A percentile compares a stretch with the other conserved stretches of the same genome.
Evolutionary conservation across 2,329 filamentous ascomycete genomes (phyloP).

Genomic region (Tolypocladium nubicola): DNA sequence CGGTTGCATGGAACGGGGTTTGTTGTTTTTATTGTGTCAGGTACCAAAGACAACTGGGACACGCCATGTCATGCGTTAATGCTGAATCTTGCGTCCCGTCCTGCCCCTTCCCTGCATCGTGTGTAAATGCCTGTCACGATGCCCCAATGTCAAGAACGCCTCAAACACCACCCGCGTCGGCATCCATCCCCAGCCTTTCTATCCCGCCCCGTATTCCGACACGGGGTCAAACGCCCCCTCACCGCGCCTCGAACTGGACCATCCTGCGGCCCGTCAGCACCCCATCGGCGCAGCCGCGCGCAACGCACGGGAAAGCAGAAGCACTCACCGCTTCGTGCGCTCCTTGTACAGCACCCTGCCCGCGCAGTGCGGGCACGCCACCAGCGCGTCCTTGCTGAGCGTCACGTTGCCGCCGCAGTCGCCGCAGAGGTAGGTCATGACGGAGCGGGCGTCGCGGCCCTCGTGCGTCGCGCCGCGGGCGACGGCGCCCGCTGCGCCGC

Average conservation of each 20-base stretch:
- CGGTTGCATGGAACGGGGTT: neutral
- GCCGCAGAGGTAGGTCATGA: constrained; percentile 31
- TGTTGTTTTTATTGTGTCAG: neutral
- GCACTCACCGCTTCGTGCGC: constrained; percentile 80
- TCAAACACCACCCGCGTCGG: neutral
- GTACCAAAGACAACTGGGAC: neutral
- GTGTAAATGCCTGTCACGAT: neutral
- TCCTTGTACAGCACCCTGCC: constrained; percentile 97
- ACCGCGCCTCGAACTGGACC: constrained; percentile 97
- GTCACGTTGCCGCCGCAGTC: constrained; percentile 31
- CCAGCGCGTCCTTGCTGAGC: constrained; percentile 37
- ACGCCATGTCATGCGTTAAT: neutral
- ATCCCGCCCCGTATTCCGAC: neutral
- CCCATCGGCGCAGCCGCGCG: neutral
- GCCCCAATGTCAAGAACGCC: neutral
- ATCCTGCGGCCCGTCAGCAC: constrained; percentile 46
- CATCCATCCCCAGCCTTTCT: neutral
- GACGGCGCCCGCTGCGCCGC: constrained; percentile 22
- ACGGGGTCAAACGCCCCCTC: neutral
- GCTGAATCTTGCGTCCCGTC: neutral
- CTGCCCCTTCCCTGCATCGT: neutral
- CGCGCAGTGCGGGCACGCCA: constrained; percentile 53
- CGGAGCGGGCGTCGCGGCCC: constrained; percentile 24
- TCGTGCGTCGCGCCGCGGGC: constrained; percentile 29
- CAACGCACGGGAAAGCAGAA: neutral